These are phyloP conservation scores for Ogataea hybrid DNA, from an alignment of 1,139 yeast species.

Conservation along the genomic window DNA sequence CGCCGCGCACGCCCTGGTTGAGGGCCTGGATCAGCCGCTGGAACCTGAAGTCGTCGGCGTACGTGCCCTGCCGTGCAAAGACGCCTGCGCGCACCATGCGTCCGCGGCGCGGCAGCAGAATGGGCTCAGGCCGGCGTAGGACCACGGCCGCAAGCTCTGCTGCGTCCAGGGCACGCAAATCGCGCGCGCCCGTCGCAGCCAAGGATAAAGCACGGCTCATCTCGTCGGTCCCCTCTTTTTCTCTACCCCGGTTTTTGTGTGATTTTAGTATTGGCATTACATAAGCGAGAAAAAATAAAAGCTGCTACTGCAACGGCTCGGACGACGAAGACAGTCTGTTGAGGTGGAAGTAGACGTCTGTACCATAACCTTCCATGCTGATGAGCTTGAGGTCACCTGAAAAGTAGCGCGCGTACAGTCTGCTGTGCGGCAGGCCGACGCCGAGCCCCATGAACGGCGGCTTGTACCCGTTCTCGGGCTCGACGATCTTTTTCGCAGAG, in stretches of 20 bases:
- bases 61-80: background rate
- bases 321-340: constrained; percentile 52
- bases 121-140: constrained; percentile 2
- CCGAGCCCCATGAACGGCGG: constrained; percentile 98
- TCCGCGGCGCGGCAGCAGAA: constrained; percentile 1
- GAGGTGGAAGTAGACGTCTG: constrained; percentile 85
- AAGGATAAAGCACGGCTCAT: background rate
- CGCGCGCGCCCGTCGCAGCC: background rate
- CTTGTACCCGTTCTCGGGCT: constrained; percentile 42
- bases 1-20: background rate
- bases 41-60: background rate
- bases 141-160: background rate
- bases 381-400: constrained; percentile 88
- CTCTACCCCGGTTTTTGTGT: constrained; percentile 2
- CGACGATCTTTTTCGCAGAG: constrained; percentile 57
- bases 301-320: constrained; percentile 42
- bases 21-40: background rate
- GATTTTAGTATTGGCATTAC: constrained; percentile 1
- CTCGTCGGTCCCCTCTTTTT: background rate
- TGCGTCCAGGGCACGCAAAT: background rate
- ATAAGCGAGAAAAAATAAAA: background rate
- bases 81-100: constrained; percentile 1
- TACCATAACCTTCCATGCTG: constrained; percentile 93
- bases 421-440: constrained; percentile 83
- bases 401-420: constrained; percentile 85